Evolutionary conservation across 31 red algal species (phyloP), one percentile per base, ranked within the genome.

Genomic region (Odonthalia washingtoniensis): DNA sequence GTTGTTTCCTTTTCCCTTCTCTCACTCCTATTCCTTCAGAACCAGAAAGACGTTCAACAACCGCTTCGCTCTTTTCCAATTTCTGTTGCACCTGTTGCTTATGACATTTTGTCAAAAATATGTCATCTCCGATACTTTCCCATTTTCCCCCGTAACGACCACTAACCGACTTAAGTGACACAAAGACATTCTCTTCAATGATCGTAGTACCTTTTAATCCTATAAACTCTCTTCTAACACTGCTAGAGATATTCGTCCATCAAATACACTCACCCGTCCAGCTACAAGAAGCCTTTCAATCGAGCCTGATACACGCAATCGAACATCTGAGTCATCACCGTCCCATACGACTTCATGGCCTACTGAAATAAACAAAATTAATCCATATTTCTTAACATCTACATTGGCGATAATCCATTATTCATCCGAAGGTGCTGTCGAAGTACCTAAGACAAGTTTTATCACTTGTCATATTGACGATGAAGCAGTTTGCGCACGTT

Each of bases 351-450:
- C 70, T 26, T 91, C 81, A 33, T 80, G 80, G 3, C 84, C 16
- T 30, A 85, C 73, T 0, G 81, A 72, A 57, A 80, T 91, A 52
- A 91, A 40, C 44, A 91, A 36, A 42, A 85, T 5, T 16, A 91
- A 63, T 3, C 89, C 89, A 60, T 85, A 85, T 62, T 80, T 91
- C 53, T 80, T 78, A 44, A 85, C 81, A 26, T 85, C 53, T 6
- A 91, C 81, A 33, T 91, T 80, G 45, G 81, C 73, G 14, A 80
- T 16, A 60, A 91, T 72, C 87, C 87, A 90, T 75, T 90, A 67
- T n/a, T 90, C 87, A 67, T 90, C 87, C 17, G 68, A 57, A n/a
- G n/a, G n/a, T 18, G 87, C 68, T 36, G 63, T 44, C 28, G 87
- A 80, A 24, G 78, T 78, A 5, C 87, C 81, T 6, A 91, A 72